Evolutionary conservation across 108 stramenopile species (phyloP), one percentile per base, ranked within the genome.

Genomic region (Skeletonema marinoi): DNA sequence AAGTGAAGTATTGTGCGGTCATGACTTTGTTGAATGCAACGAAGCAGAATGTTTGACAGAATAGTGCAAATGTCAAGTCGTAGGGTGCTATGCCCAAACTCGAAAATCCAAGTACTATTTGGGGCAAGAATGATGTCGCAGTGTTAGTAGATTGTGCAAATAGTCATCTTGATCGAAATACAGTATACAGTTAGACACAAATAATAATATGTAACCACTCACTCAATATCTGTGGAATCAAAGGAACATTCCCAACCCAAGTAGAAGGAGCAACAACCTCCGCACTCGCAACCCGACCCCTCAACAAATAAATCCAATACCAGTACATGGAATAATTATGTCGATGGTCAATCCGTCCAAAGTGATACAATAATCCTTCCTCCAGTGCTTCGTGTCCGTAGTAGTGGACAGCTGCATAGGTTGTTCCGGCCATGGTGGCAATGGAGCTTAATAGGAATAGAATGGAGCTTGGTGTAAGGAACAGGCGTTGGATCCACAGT

Each of bases 11-110:
- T 76, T 99, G 98, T 31, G 95, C 99, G 2, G 99, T 99, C 69
- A 94, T 94, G 61, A 99, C 99, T 74, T 99, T 99, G 86, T 99
- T 99, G 87, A 95, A 93, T 8, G 97, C 89, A 19, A 99, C 99
- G 85, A 99, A 99, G 8, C 94, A 68, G 75, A 96, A 90, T 21
- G 98, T 98, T 77, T 98, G 97, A 17, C 95, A 67, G 66, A 96
- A 93, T 3, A 98, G 56, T 19, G 92, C 89, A 63, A 97, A 71
- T 10, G 84, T 78, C 41, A 97, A 72, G 71, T 96, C 80, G 19
- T 71, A 65, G 6, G 91, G 94, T 56, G 91, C 91, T 63, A 95
- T 68, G 12, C 85, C 87, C 35, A 96, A 66, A 71, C 93, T 90
- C 17, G 84, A 72, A 59, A 80, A 88, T 3, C 92, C 84, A 31